Conservation (phyloP, 306 rosid genomes). For the Hylodesmum podocarpum region DNA sequence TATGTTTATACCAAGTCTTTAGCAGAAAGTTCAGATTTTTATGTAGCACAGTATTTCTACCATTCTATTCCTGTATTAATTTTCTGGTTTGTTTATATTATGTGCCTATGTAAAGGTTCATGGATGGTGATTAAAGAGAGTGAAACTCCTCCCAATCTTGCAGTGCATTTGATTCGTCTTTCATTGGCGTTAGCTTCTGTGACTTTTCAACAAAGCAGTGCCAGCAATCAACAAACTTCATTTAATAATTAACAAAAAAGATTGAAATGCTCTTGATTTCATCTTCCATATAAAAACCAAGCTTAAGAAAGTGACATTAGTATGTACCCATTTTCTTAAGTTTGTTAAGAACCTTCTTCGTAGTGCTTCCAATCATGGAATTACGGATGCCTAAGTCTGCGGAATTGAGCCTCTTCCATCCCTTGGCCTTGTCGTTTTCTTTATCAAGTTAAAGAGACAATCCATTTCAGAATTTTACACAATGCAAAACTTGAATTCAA, state of each 20-base stretch:
- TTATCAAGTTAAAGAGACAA: slow-evolving; percentile 23
- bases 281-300: not conserved
- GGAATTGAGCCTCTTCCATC: slow-evolving; percentile 64
- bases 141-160: not conserved
- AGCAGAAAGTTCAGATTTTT: not conserved
- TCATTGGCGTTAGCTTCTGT: not conserved
- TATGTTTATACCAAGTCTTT: not conserved
- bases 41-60: not conserved
- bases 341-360: slow-evolving; percentile 62
- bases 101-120: not conserved
- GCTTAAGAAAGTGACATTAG: not conserved
- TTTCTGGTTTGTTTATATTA: not conserved
- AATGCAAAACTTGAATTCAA: not conserved
- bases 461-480: not conserved
- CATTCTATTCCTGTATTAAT: not conserved
- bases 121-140: not conserved
- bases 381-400: slow-evolving; percentile 62
- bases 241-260: not conserved
- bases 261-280: not conserved
- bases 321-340: slow-evolving; percentile 63
- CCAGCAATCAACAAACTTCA: not conserved
- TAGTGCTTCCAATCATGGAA: slow-evolving; percentile 52
- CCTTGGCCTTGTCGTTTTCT: slow-evolving; percentile 30
- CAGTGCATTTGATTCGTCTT: not conserved
- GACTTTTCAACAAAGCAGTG: not conserved